Percentiles rank a stretch among this genome's conserved stretches.
Conservation (phyloP, 768 basidiomycete species). For the Leucosporidium yakuticum region DNA sequence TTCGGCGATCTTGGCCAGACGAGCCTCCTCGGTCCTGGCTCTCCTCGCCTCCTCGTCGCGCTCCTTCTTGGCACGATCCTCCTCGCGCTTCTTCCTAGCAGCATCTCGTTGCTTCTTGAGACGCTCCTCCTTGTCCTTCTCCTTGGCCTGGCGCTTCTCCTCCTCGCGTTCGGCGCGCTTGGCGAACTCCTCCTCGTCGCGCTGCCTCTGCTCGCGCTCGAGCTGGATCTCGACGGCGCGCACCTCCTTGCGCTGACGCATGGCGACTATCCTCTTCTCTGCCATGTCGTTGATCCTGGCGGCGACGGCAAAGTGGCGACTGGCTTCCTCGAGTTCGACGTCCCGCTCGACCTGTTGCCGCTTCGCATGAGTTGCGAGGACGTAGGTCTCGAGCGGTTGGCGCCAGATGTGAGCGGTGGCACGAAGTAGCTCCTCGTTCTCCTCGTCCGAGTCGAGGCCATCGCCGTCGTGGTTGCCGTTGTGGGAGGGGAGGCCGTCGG, state of each 20-base stretch:
- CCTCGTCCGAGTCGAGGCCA: constrained; percentile 26
- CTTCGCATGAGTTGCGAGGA: constrained; percentile 12
- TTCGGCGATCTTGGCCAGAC: constrained; percentile 28
- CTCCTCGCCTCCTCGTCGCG: constrained; percentile 26
- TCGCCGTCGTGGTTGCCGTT: constrained; percentile 10
- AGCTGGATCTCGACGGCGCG: constrained; percentile 9
- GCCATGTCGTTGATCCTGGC: constrained; percentile 21
- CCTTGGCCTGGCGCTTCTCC: constrained; percentile 10
- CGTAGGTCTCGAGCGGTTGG: constrained; percentile 27
- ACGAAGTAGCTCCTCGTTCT: constrained; percentile 26
- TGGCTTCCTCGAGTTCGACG: constrained; percentile 21
- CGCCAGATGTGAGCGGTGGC: constrained; percentile 33
- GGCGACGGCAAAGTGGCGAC: constrained; percentile 25
- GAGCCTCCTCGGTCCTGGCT: constrained; percentile 20
- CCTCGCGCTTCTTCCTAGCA: constrained; percentile 29
- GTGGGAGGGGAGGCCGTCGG: background rate
- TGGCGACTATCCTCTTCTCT: constrained; percentile 18
- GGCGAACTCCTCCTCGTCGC: constrained; percentile 3
- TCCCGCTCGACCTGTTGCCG: constrained; percentile 23
- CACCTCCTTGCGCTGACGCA: constrained; percentile 23
- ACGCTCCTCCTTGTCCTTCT: constrained; percentile 29
- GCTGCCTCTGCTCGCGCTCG: background rate
- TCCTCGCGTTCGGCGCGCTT: constrained; percentile 7
- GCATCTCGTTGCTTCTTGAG: constrained; percentile 32
- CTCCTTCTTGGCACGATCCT: constrained; percentile 27